Conservation (phyloP, 352 stramenopile genomes). For the Globisporangium camurandrum region DNA sequence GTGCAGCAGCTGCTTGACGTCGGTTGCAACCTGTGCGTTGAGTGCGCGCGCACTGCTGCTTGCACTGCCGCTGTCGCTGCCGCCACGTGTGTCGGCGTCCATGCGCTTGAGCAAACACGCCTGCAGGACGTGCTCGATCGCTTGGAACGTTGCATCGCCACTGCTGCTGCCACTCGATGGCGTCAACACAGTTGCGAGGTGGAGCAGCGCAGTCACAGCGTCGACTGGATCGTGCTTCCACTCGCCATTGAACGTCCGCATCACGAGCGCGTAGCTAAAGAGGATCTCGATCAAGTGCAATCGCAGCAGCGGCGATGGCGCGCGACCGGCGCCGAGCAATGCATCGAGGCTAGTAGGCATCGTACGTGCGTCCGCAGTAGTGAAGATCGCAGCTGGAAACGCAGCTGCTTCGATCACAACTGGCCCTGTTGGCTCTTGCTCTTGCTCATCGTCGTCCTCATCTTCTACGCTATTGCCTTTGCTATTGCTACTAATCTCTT, state of each 20-base stretch:
- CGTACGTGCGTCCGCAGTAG: conserved; percentile 17
- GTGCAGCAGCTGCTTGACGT: conserved; percentile 31
- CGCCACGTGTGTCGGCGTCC: conserved; percentile 9
- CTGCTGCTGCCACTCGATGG: too few relatives aligned
- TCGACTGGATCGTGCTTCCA: conserved; percentile 50
- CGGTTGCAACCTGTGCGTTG: conserved; percentile 30
- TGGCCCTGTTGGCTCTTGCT: conserved; percentile 6
- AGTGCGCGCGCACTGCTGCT: conserved; percentile 3
- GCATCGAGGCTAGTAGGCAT: conserved; percentile 29
- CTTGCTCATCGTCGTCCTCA: conserved; percentile 8
- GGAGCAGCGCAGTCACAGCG: conserved; percentile 34
- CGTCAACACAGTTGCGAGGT: conserved; percentile 38
- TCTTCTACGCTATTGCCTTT: neutral
- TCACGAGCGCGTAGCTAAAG: conserved; percentile 58
- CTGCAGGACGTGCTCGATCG: conserved; percentile 36
- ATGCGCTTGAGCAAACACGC: conserved; percentile 24
- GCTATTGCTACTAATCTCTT: conserved; percentile 22
- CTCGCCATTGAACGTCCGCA: conserved; percentile 75
- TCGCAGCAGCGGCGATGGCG: conserved; percentile 32
- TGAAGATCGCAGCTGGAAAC: conserved; percentile 49
- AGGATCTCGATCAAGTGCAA: conserved; percentile 66
- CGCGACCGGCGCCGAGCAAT: conserved; percentile 21
- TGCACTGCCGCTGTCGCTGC: neutral
- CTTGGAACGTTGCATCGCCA: conserved; percentile 42
- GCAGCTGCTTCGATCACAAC: conserved; percentile 25